Percentiles rank a stretch among this genome's conserved stretches.
phyloP scores from a whole-genome alignment of 179 eudicot genomes.

The Spinacia oleracea region DNA sequence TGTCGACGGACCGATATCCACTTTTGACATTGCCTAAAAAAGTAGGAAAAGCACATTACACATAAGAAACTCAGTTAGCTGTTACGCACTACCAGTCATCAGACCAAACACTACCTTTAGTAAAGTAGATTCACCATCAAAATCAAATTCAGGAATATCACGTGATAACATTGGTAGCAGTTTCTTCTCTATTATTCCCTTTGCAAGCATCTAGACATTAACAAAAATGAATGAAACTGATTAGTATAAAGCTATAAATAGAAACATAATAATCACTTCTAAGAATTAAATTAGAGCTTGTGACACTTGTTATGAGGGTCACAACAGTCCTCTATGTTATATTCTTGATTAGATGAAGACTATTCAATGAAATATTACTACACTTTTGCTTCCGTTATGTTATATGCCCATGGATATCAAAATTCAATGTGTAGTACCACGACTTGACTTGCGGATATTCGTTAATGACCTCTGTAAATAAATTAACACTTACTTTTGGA shows the following conservation, averaged over 20 bases:
- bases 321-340: too few relatives aligned
- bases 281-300: not conserved
- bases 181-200: conserved; percentile 76
- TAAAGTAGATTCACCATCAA: conserved; percentile 54
- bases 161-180: conserved; percentile 61
- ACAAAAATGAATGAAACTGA: conserved; percentile 7
- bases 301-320: not conserved
- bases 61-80: not conserved
- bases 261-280: conserved; percentile 6
- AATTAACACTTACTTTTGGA: conserved; percentile 66
- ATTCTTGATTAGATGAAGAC: not conserved
- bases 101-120: conserved; percentile 45
- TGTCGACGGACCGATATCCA: conserved; percentile 73
- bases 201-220: conserved; percentile 79
- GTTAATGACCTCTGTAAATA: not conserved
- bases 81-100: conserved; percentile 17
- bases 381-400: not conserved
- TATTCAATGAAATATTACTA: not conserved
- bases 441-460: conserved; percentile 2
- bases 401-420: not conserved
- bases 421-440: not conserved
- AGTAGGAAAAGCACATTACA: conserved; percentile 9
- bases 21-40: conserved; percentile 70
- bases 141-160: conserved; percentile 57
- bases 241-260: conserved; percentile 23